Percentiles rank a stretch among this genome's conserved stretches.
phyloP scores from a whole-genome alignment of 345 rosid species.

The Salix koriyanagi region DNA sequence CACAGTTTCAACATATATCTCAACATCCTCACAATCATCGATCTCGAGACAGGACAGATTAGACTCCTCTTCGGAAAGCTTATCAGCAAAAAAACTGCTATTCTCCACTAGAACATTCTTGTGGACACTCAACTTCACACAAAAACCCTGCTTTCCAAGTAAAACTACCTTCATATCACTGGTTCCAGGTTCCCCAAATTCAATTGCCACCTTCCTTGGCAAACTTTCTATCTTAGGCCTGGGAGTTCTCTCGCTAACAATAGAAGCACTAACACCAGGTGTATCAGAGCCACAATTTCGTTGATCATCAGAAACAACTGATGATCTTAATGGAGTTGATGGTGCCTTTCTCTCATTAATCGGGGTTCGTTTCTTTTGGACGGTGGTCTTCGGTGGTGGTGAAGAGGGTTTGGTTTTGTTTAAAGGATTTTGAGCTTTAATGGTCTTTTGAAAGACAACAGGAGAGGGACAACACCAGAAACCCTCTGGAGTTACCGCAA shows the following conservation, averaged over 20 bases:
- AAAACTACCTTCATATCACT: constrained; percentile 81
- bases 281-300: constrained; percentile 31
- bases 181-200: constrained; percentile 88
- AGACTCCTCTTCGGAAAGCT: constrained; percentile 52
- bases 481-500: constrained; percentile 96
- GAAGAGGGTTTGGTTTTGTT: constrained; percentile 66
- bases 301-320: constrained; percentile 47
- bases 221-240: constrained; percentile 72
- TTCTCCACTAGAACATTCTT: constrained; percentile 63
- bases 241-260: constrained; percentile 52
- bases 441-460: constrained; percentile 78
- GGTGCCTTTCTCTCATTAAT: constrained; percentile 52
- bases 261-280: constrained; percentile 37
- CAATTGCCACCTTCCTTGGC: constrained; percentile 89
- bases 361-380: constrained; percentile 45
- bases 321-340: constrained; percentile 47
- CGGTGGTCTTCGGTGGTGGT: constrained; percentile 47
- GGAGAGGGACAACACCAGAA: constrained; percentile 99
- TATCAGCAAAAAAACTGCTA: constrained; percentile 65
- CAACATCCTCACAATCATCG: constrained; percentile 82
- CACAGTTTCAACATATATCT: constrained; percentile 87
- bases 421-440: constrained; percentile 55
- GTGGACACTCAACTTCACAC: constrained; percentile 91
- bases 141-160: constrained; percentile 86
- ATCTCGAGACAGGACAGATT: constrained; percentile 67